Base-by-base conservation (phyloP, 345 rosid species). In the Limnanthes douglasii region DNA sequence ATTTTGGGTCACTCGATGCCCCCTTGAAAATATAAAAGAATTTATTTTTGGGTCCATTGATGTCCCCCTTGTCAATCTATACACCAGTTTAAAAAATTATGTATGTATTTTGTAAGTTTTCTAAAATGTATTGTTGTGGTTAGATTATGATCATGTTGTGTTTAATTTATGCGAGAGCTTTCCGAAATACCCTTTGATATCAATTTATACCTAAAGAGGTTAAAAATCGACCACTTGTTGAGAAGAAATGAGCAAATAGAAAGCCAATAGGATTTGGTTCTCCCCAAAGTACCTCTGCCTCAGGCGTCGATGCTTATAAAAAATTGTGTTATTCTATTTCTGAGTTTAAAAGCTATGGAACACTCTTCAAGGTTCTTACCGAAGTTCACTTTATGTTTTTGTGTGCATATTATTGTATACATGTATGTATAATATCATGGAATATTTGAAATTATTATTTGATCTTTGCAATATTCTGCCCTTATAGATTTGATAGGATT, bases 401-500 rank as follows among this genome's bases (percentile, higher is more conserved):
- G 45, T 34, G 20, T 44, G 18, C 40, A 37, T 34, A 8, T 8
- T 7, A 15, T 21, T 2, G 10, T 32, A 30, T 24, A 36, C 17
- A 4, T 21, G 19, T 2, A 30, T 16, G 17, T 54, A 13, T 35
- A 34, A 38, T 11, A 33, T 11, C 19, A 2, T 13, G 12, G 6
- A 38, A 50, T 58, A 38, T 41, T 37, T 24, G 39, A 47, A 57
- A 39, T 4, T 33, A 11, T 19, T 54, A 5, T 41, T 26, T 44
- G 15, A 15, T 42, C 26, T 54, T 45, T 22, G 1, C 56, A 90
- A 95, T 84, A 95, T 17, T 70, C 96, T 18, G 36, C 75, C 21
- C 93, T 80, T 31, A 86, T 80, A 51, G 98, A 90, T 69, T 69
- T 84, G 46, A 84, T 95, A 21, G 98, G 84, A 75, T 81, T 92